Base-by-base conservation (phyloP, 2,329 filamentous ascomycete genomes). In the Colletotrichum somersetense region DNA sequence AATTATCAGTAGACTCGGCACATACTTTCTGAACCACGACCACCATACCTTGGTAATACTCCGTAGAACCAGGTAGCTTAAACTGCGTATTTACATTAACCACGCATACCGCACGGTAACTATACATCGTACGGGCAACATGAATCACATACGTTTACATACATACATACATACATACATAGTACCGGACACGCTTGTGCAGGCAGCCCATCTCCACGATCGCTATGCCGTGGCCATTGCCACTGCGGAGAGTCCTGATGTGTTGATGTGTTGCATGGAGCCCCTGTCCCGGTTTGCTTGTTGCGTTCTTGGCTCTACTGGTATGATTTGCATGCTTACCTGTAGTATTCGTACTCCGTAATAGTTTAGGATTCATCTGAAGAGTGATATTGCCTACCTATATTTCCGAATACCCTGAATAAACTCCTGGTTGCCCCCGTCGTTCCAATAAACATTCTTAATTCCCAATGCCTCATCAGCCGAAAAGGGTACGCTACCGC, bases 371-470 rank as follows among this genome's bases (percentile, higher is more conserved):
- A n/a, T n/a, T 14, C 11, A n/a, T n/a, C 44, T n/a, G 8, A 1
- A n/a, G 44, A 14, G 44, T 46, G 44, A 20, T 11, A 46, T 46
- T 44, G 18, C 16, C 6, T 11, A 11, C 20, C 44, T 20, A 38
- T 38, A 38, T 38, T 1, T 11, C 35, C 38, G 38, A 3, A 40
- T 7, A 23, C n/a, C n/a, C 46, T 48, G 46, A n/a, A 23, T 8
- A 3, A 12, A 5, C 10, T 12, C 1, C 20, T 20, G 20, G n/a
- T 20, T 16, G 8, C 20, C 20, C n/a, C 46, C 46, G 8, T 10
- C 3, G 2, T 12, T 48, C n/a, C 46, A 46, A 4, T 38, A 69
- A 66, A 59, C 44, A 40, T 53, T 52, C 52, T 68, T 46, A 68
- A 58, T 64, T n/a, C 38, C 38, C 48, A 57, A 52, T 52, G 57